A percentile compares a stretch with the other conserved stretches of the same genome.
Conservation (phyloP, 208 protist species). For the Angomonas desouzai region DNA sequence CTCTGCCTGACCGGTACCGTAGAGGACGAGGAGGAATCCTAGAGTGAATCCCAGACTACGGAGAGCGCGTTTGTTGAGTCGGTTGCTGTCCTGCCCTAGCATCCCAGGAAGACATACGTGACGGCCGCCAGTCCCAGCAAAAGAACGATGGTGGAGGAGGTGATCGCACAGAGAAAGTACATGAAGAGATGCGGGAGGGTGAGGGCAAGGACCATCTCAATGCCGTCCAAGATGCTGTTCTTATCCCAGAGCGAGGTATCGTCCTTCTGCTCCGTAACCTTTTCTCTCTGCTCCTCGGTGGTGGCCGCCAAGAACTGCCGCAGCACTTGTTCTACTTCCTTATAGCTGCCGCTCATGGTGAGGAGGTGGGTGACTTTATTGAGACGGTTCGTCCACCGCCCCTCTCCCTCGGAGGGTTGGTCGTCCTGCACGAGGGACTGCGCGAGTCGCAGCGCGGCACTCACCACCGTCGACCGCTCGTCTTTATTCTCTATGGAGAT, state of each 20-base stretch:
- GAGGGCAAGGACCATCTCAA: not conserved
- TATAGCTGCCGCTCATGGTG: too few relatives aligned
- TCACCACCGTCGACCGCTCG: not conserved
- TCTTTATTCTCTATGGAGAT: not conserved
- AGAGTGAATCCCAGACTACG: constrained; percentile 6
- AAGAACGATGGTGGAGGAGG: not conserved
- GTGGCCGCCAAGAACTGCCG: not conserved
- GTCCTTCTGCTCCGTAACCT: constrained; percentile 1
- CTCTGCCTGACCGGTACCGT: not conserved
- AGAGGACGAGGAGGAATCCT: not conserved
- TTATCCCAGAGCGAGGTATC: not conserved
- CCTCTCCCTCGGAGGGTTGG: too few relatives aligned
- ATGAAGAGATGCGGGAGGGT: not conserved
- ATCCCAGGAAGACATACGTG: not conserved
- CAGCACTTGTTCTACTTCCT: not conserved
- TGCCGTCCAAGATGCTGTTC: not conserved
- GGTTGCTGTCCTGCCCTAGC: not conserved
- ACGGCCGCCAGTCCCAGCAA: not conserved
- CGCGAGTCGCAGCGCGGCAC: not conserved
- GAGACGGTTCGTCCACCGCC: too few relatives aligned
- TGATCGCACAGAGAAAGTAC: not conserved
- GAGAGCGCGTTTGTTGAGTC: not conserved
- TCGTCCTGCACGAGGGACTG: too few relatives aligned
- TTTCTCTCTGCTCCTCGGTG: not conserved
- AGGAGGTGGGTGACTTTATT: too few relatives aligned